These are phyloP conservation scores for Symmetrospora coprosmae DNA, from an alignment of 768 basidiomycete species.

Conservation along the genomic window DNA sequence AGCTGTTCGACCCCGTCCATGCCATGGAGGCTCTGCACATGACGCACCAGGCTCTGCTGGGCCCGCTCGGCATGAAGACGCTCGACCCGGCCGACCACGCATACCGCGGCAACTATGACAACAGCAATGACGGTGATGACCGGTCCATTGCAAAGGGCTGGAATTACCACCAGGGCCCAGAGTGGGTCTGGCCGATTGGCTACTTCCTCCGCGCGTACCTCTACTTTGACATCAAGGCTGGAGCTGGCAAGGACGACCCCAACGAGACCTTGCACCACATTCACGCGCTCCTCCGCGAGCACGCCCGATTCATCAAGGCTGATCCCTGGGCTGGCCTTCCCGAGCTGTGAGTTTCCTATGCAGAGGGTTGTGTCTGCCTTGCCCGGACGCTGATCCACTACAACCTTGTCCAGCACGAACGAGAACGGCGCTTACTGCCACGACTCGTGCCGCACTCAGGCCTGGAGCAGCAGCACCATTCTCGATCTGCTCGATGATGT, in stretches of 20 bases:
- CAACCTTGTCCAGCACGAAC: constrained; percentile 47
- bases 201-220: constrained; percentile 91
- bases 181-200: constrained; percentile 41
- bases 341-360: constrained; percentile 42
- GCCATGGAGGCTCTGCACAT: constrained; percentile 65
- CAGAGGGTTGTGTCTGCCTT: neutral
- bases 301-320: constrained; percentile 57
- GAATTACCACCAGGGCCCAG: constrained; percentile 56
- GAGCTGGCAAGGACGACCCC: constrained; percentile 53
- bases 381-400: neutral
- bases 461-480: constrained; percentile 87
- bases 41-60: constrained; percentile 66
- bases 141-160: constrained; percentile 72
- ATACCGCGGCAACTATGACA: constrained; percentile 65
- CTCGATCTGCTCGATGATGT: constrained; percentile 41
- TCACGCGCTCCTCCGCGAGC: constrained; percentile 54
- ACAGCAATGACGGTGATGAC: constrained; percentile 80
- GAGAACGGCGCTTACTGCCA: constrained; percentile 63
- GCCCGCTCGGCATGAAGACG: constrained; percentile 91
- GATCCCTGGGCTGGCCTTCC: constrained; percentile 90
- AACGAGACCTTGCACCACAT: constrained; percentile 64
- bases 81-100: constrained; percentile 74
- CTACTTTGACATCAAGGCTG: constrained; percentile 61
- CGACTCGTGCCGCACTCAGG: constrained; percentile 87
- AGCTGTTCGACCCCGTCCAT: constrained; percentile 68